A percentile compares a stretch with the other conserved stretches of the same genome.
phyloP scores from a whole-genome alignment of 2,329 filamentous ascomycete genomes.

The Colletotrichum sojae region DNA sequence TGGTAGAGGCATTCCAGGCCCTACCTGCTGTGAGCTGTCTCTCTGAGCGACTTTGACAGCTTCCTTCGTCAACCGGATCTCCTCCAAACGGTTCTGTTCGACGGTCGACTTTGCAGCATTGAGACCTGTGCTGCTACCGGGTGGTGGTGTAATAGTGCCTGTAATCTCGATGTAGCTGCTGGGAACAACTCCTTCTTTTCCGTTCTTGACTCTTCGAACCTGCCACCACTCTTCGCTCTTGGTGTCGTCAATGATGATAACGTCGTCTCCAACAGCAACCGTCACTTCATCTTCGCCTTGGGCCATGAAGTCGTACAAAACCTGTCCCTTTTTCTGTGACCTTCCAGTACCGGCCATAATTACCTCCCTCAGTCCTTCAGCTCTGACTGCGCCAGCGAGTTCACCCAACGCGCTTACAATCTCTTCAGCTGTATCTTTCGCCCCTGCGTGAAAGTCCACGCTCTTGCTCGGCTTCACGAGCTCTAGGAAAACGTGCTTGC shows the following conservation, averaged over 20 bases:
- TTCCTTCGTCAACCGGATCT: conserved; percentile 86
- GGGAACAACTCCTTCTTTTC: conserved; percentile 95
- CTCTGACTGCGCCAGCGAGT: conserved; percentile 85
- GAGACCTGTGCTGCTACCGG: conserved; percentile 65
- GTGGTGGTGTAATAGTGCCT: conserved; percentile 71
- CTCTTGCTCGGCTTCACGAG: conserved; percentile 93
- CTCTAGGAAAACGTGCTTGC: conserved; percentile 97
- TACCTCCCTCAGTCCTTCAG: conserved; percentile 88
- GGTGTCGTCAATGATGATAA: conserved; percentile 87
- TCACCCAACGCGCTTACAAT: conserved; percentile 92
- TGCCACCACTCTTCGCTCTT: conserved; percentile 99
- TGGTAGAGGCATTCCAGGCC: conserved; percentile 81
- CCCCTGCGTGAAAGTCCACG: conserved; percentile 95
- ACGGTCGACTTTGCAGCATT: conserved; percentile 73
- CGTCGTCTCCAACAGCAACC: conserved; percentile 90
- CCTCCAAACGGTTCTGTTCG: conserved; percentile 84
- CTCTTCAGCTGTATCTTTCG: conserved; percentile 96
- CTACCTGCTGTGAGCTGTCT: conserved; percentile 76
- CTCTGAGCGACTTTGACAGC: conserved; percentile 74
- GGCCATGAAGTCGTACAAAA: conserved; percentile 96
- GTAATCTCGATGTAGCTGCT: conserved; percentile 96
- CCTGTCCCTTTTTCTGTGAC: conserved; percentile 83
- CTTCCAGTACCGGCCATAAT: conserved; percentile 82
- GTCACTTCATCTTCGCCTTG: conserved; percentile 98
- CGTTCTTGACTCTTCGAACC: conserved; percentile 89